A percentile compares a stretch with the other conserved stretches of the same genome.
Conservation (phyloP, 192 early-diverging fungal genomes). For the Backusella tuberculispora region DNA sequence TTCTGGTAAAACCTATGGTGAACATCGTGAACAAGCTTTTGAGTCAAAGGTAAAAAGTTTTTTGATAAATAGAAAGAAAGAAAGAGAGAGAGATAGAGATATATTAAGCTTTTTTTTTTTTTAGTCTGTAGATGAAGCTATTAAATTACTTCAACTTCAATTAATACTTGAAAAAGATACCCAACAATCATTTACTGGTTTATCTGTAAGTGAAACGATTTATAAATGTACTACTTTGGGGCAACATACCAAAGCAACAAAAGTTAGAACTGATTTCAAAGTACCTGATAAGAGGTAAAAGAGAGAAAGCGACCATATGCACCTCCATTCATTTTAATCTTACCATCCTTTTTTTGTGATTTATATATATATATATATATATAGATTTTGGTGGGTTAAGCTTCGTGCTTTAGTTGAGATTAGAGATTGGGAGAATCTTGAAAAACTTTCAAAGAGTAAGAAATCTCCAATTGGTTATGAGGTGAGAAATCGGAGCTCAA, state of each 20-base stretch:
- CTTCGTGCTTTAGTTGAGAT: constrained; percentile 78
- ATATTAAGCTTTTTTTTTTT: constrained; percentile 44
- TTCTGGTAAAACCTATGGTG: constrained; percentile 71
- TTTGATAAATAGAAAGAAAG: constrained; percentile 59
- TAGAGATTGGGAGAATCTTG: constrained; percentile 87
- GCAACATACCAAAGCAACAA: constrained; percentile 71
- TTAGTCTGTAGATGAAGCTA: constrained; percentile 79
- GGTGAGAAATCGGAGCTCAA: constrained; percentile 25
- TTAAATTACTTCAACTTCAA: constrained; percentile 78
- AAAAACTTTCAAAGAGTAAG: constrained; percentile 73
- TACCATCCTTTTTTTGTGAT: no score
- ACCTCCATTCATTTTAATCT: not conserved
- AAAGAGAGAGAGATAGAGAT: constrained; percentile 63
- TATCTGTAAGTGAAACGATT: constrained; percentile 86
- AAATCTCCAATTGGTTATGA: constrained; percentile 84
- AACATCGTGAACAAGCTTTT: constrained; percentile 69
- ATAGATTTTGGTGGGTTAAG: constrained; percentile 90
- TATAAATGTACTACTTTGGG: constrained; percentile 77
- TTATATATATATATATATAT: no score
- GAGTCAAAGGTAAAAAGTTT: constrained; percentile 78
- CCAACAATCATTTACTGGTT: constrained; percentile 65
- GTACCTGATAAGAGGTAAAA: constrained; percentile 82
- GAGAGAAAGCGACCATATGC: not conserved
- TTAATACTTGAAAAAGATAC: constrained; percentile 74
- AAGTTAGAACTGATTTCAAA: constrained; percentile 83